These are phyloP conservation scores for Chondrostereum purpureum DNA, from an alignment of 1,284 basidiomycete species.

Conservation along the genomic window DNA sequence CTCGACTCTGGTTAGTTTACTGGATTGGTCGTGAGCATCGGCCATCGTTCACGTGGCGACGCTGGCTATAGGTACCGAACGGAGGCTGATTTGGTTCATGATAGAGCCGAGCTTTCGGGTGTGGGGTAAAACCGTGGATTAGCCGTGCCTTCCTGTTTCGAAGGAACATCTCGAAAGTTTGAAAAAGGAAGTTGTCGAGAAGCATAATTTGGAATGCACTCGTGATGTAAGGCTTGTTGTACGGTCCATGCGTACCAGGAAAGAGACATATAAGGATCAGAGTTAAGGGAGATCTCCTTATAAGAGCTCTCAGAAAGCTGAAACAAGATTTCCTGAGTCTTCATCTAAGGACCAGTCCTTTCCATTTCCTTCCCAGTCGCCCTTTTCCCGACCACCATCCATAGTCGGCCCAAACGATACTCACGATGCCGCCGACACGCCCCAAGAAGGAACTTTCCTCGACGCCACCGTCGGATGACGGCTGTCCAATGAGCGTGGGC, in stretches of 20 bases:
- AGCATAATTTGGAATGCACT: neutral
- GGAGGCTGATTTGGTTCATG: neutral
- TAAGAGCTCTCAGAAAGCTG: neutral
- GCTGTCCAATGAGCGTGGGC: conserved; percentile 35
- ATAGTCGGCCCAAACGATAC: too few species aligned
- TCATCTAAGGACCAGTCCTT: conserved; percentile 14
- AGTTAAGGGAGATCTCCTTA: neutral
- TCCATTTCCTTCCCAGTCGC: conserved; percentile 21
- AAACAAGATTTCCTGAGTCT: neutral
- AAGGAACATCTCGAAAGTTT: neutral
- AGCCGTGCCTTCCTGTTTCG: conserved; percentile 5
- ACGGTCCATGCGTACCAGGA: neutral
- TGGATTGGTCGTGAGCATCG: neutral
- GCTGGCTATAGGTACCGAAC: neutral
- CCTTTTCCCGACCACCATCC: too few species aligned
- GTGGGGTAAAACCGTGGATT: conserved; percentile 12
- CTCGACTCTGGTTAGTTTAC: neutral
- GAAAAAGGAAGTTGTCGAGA: neutral
- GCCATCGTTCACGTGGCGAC: neutral
- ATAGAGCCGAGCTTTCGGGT: neutral
- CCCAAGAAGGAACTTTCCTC: conserved; percentile 59
- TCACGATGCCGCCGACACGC: conserved; percentile 56
- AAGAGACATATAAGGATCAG: neutral
- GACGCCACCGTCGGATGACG: conserved; percentile 59
- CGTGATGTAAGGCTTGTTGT: neutral